Base-by-base conservation (phyloP, 768 basidiomycete genomes). In the Mycena belliarum region DNA sequence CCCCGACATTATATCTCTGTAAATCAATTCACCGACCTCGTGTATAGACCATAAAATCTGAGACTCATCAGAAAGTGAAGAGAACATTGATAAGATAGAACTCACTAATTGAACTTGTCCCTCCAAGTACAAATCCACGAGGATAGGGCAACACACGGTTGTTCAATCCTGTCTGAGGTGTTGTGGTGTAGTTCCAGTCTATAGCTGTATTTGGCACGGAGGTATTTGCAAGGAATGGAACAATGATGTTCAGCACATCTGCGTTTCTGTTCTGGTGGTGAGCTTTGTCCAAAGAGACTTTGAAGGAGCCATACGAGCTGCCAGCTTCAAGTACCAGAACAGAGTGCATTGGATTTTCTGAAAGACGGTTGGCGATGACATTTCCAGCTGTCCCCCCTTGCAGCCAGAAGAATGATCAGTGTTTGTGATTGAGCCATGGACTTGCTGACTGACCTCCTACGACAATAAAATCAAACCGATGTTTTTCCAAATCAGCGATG, bases 291-390 rank as follows among this genome's bases (percentile, higher is more conserved):
- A 15, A 15, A 18, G 33, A 48, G 54, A 38, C 4, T 44, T 21
- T 21, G 9, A 6, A 23, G 14, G 12, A 9, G 41, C 21, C 64
- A 32, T 47, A 70, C 70, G 65, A 59, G 28, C 63, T 62, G 7
- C 72, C 72, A 15, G 70, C 69, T 58, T 76, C 75, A 2, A 76
- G 55, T 3, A 75, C 53, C 6, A 76, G 69, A 18, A 76, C 69
- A 4, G 52, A 65, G 25, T 64, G 48, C 2, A 54, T 52, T 0
- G 65, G 60, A 64, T 78, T 70, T 55, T 74, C 73, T 2, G 71
- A 63, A 1, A 75, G 63, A 11, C 75, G 60, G 44, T 68, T 75
- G 7, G 73, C 73, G 6, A 76, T 35, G 16, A 72, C 72, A 46
- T 64, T 67, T 35, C 75, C 75, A 3, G 69, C 71, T n/a, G 69